Base-by-base conservation (phyloP, 192 early-diverging fungal species). In the Coemansia sp. region DNA sequence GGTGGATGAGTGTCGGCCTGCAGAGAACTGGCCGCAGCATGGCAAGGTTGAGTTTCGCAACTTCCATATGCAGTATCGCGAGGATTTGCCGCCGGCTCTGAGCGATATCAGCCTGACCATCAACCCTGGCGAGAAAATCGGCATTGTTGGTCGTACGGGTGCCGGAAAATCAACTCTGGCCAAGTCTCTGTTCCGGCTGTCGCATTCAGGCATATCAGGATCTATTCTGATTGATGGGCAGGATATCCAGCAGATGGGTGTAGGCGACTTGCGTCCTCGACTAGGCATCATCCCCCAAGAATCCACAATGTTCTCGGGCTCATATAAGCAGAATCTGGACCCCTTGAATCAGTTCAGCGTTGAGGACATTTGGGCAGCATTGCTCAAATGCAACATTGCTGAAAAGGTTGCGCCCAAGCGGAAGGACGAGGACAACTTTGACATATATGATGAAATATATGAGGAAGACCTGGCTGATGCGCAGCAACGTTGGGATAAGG, bases 311-410 rank as follows among this genome's bases (percentile, higher is more conserved):
- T 83, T 91, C 31, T 62, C 62, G 9, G 87, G 86, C 12, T 81
- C 88, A 3, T 69, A 92, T 39, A 79, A 92, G 9, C 77, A 80
- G 23, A 94, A 94, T 62, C 64, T 94, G 51, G 93, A 97, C 53
- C 91, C 91, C 1, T 81, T 91, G 54, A 65, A 70, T 19, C 78
- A 89, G 55, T 82, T 85, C 44, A 58, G 75, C 18, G 88, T 93
- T 46, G 78, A 76, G n/a, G 82, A 82, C 5, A 61, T 92, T 15
- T 91, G 86, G 86, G 73, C 76, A 1, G 84, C 81, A n/a, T 72
- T 94, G 26, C 26, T 52, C 13, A 55, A 45, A 59, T 62, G 67
- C 31, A 50, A 40, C 6, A 53, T 62, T 19, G 57, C 64, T 7
- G 48, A 50, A 6, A 5, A 8, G 3, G 48, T 50, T 14, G 30